Evolutionary conservation across 495 filamentous ascomycete species (phyloP), one percentile per base, ranked within the genome.

Genomic region (Bombardia bombarda): DNA sequence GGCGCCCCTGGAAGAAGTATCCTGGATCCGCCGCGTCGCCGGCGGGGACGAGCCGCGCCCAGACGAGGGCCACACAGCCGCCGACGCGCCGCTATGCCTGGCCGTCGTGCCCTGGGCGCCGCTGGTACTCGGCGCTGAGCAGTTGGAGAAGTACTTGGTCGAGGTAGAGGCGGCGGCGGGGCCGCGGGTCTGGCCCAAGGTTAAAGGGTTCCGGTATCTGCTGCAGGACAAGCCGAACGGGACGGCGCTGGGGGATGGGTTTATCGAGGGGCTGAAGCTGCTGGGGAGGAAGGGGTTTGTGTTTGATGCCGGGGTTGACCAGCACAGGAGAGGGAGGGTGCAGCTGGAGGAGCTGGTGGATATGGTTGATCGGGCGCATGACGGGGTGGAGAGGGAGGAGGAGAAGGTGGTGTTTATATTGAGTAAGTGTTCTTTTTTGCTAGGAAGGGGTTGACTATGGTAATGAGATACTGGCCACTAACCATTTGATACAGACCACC

Each of bases 261-360:
- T 90, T 53, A 67, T 87, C 42, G 77, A 78, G 10, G 77, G 80
- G n/a, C 42, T 95, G 57, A 76, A 75, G 58, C 72, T 80, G 62
- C 59, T 92, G 42, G 80, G 85, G 9, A 61, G 63, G 49, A 62
- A 75, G 48, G 67, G 76, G 20, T 66, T 79, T 46, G 70, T 74
- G 1, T 95, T 95, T 66, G 89, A 95, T 60, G 57, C 93, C 1
- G 88, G 85, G 1, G 76, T 94, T 12, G 87, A 94, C 68, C 76
- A 82, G 32, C 70, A 79, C 46, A 69, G 72, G 32, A 74, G 77
- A 18, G 87, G 86, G 21, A 56, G 79, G 32, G 75, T 69, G 62
- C 87, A 90, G 67, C 60, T 94, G 32, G 75, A 82, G 43, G 78
- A 86, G 51, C 72, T 79, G 4, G 76, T 82, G 32, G 75, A 81